phyloP scores from a whole-genome alignment of 495 filamentous ascomycete genomes.

The Neurospora sp. region DNA sequence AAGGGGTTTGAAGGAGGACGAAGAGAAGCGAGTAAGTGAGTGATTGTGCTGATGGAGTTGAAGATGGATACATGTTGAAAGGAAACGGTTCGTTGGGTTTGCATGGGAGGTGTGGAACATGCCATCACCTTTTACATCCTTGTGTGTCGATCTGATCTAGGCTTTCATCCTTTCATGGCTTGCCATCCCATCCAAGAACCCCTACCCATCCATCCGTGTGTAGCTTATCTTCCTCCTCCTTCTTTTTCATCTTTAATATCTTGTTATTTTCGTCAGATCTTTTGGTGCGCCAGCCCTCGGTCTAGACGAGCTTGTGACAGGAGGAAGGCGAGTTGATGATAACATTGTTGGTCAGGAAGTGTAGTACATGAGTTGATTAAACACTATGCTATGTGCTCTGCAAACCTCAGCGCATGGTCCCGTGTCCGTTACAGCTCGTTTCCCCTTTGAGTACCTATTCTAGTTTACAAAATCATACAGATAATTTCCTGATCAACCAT shows the following conservation, averaged over 20 bases:
- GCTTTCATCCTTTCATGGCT: not conserved
- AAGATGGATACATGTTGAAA: not conserved
- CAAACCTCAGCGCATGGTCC: not conserved
- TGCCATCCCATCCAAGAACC: not conserved
- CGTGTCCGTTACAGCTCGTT: not conserved
- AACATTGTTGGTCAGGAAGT: not conserved
- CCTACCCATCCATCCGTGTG: not conserved
- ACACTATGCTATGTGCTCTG: not conserved
- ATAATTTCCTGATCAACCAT: not conserved
- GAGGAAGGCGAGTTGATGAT: not conserved
- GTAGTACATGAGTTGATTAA: not conserved
- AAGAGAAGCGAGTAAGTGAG: not conserved
- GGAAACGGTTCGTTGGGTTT: not conserved
- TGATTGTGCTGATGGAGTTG: not conserved
- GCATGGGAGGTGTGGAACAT: not conserved
- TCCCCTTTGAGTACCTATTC: not conserved
- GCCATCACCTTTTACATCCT: not conserved
- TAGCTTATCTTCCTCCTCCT: not conserved
- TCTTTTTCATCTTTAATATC: too few species aligned
- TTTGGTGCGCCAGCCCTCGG: not conserved
- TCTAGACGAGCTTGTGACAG: not conserved
- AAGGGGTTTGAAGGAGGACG: conserved; percentile 22
- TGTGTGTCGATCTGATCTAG: not conserved
- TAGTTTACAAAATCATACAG: not conserved
- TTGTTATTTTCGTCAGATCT: too few species aligned